Base-by-base conservation (phyloP, 208 protist genomes). In the Acanthamoeba quina region DNA sequence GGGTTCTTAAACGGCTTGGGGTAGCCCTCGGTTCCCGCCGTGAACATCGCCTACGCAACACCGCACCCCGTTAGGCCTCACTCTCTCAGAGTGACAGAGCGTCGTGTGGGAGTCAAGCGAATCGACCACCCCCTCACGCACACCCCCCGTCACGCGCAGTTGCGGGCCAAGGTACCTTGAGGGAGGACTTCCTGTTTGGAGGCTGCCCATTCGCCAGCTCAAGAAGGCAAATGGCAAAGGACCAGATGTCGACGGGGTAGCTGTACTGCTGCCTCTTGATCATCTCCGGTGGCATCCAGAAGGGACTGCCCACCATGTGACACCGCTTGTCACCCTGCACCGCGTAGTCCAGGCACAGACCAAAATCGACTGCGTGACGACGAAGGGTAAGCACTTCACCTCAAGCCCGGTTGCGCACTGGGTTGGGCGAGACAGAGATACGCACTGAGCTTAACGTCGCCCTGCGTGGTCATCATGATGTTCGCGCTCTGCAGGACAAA, bases 401-500 rank as follows among this genome's bases (percentile, higher is more conserved):
- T 37, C 74, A 3, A 29, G 26, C 47, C 52, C 90, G 54, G 21
- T 34, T 26, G 54, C 26, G 54, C 10, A 60, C 4, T 26, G n/a
- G 37, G 3, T 11, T 3, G 44, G 78, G 31, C 6, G 26, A 90
- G 19, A 31, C 5, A 90, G 47, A 54, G 70, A 68, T 17, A 68
- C 34, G 70, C 78, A 94, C 90, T 86, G 41, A 96, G 78, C 47
- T 96, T 95, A 9, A 96, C 72, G 9, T 96, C 82, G 52, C 91
- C 92, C 72, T 94, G 62, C 0, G 90, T 83, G n/a, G 92, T 94
- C 26, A 96, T 94, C 95, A 96, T 96, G 31, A 96, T 94, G 66
- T 96, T 96, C 21, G 68, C 94, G 72, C 90, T 94, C 72, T 92
- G 56, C 47, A 64, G 49, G 21, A 74, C 11, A 47, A 0, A 56